A percentile compares a stretch with the other conserved stretches of the same genome.
Evolutionary conservation across 2,329 filamentous ascomycete species (phyloP).

Genomic region (Stagonosporopsis tanaceti): DNA sequence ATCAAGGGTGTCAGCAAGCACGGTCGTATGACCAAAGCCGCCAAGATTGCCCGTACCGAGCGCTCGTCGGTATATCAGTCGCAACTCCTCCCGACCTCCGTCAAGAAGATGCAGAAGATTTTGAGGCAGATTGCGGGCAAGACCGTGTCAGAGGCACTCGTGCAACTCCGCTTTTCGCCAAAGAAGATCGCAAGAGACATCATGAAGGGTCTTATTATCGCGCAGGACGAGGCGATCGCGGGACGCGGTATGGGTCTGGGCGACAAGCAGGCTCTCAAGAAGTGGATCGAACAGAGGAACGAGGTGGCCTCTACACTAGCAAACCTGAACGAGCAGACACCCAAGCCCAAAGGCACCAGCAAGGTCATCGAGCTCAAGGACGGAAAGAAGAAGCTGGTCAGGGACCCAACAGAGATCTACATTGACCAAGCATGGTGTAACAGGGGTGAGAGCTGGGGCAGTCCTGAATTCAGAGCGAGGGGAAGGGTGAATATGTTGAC

Average conservation of each 20-base stretch:
- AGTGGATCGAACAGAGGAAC: constrained; percentile 30
- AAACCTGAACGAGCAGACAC: constrained; percentile 20
- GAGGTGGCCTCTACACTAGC: constrained; percentile 19
- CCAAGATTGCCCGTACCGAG: constrained; percentile 73
- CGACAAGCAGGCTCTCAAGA: constrained; percentile 29
- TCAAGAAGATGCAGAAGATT: constrained; percentile 90
- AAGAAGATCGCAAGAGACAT: constrained; percentile 91
- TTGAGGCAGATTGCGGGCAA: constrained; percentile 91
- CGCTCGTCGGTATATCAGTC: constrained; percentile 68
- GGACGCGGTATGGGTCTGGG: constrained; percentile 83
- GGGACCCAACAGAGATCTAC: constrained; percentile 83
- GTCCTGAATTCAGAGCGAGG: constrained; percentile 76
- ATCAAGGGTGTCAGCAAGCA: constrained; percentile 75
- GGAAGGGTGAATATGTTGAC: constrained; percentile 73
- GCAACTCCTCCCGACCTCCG: constrained; percentile 78
- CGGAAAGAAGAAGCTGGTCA: constrained; percentile 74
- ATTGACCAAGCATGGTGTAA: constrained; percentile 94
- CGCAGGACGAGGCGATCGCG: constrained; percentile 81
- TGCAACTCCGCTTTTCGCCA: constrained; percentile 94
- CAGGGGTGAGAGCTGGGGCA: constrained; percentile 62
- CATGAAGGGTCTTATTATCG: constrained; percentile 78
- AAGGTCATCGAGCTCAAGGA: constrained; percentile 72
- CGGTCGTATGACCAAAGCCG: constrained; percentile 70
- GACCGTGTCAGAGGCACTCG: constrained; percentile 89
- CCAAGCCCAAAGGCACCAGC: constrained; percentile 54